These are phyloP conservation scores for Elaeagnus macrophylla DNA, from an alignment of 306 rosid species.

Conservation along the genomic window DNA sequence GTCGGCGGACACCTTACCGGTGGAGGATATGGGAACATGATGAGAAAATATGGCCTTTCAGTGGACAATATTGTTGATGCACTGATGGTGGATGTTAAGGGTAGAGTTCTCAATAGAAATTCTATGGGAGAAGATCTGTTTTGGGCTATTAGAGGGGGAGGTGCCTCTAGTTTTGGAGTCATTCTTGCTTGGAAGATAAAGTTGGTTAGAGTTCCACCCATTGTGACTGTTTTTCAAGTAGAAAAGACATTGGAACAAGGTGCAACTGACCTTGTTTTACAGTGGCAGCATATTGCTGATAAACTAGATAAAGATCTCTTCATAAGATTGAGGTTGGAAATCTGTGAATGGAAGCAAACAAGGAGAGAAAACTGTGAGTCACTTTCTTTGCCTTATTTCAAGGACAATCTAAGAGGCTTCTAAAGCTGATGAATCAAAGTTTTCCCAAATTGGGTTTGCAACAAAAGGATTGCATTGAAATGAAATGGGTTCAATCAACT, in stretches of 20 bases:
- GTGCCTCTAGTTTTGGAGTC: conserved; percentile 58
- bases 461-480: conserved; percentile 34
- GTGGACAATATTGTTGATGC: conserved; percentile 59
- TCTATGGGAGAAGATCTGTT: conserved; percentile 65
- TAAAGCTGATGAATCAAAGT: conserved; percentile 29
- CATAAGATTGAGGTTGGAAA: conserved; percentile 29
- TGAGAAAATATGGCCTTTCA: conserved; percentile 54
- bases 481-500: conserved; percentile 63
- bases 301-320: conserved; percentile 38
- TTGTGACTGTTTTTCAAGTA: conserved; percentile 43
- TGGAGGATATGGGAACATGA: conserved; percentile 14
- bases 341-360: conserved; percentile 21
- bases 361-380: conserved; percentile 33
- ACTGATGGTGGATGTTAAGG: conserved; percentile 33
- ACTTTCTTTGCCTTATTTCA: conserved; percentile 48
- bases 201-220: conserved; percentile 45
- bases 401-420: conserved; percentile 33
- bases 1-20: conserved; percentile 12
- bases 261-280: conserved; percentile 31
- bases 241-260: conserved; percentile 38
- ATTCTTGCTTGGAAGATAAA: conserved; percentile 51
- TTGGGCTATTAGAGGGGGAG: conserved; percentile 73
- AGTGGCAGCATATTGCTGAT: conserved; percentile 51
- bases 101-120: conserved; percentile 34
- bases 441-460: conserved; percentile 55